Conservation (phyloP, 169 alveolate genomes). For the Plasmodium billcollinsi region DNA sequence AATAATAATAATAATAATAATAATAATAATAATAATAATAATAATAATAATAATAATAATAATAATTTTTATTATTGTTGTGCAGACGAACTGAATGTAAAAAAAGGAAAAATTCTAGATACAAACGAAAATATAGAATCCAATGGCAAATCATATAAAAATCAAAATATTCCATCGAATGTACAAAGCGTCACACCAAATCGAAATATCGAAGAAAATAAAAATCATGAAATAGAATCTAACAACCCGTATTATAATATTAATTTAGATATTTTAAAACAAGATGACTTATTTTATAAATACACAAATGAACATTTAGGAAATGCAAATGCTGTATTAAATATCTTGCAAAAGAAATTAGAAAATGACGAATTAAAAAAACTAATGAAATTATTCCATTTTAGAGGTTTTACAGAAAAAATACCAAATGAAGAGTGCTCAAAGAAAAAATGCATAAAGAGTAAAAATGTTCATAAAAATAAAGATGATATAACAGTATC, state of each 20-base stretch:
- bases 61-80: too few species aligned
- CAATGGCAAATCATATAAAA: not conserved
- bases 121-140: not conserved
- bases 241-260: not conserved
- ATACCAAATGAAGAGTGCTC: not conserved
- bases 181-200: too few species aligned
- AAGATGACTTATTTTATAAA: constrained; percentile 25
- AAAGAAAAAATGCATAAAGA: not conserved
- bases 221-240: not conserved
- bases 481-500: not conserved
- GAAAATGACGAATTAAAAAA: constrained; percentile 34
- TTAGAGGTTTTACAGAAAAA: constrained; percentile 11
- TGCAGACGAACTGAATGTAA: not conserved
- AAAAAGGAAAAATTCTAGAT: not conserved
- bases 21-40: not conserved
- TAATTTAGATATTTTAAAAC: constrained; percentile 32
- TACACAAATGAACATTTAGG: not conserved
- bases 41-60: too few species aligned
- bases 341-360: constrained; percentile 16
- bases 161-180: too few species aligned
- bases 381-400: constrained; percentile 15
- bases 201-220: constrained; percentile 2
- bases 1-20: not conserved
- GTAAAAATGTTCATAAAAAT: not conserved
- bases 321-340: not conserved